Base-by-base conservation (phyloP, 2,329 filamentous ascomycete genomes). In the Talaromyces atroroseus region DNA sequence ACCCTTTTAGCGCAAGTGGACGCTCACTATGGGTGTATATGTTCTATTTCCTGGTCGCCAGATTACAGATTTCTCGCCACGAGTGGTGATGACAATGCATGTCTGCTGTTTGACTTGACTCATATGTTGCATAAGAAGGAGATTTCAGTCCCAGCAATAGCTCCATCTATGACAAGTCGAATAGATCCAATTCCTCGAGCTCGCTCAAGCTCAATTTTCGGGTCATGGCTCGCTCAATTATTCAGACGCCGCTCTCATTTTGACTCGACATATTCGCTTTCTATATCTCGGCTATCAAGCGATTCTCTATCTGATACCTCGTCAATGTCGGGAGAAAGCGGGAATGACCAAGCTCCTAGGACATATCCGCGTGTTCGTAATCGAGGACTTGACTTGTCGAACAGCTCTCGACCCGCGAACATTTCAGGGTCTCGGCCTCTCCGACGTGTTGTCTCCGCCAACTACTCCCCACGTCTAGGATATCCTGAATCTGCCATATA, bases 21-120 rank as follows among this genome's bases (percentile, higher is more conserved):
- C 32, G 83, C 90, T 7, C 92, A 97, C 68, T 83, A 80, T 1
- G 91, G 96, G 71, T 92, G 97, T 67, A 87, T 99, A 54, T 99
- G 94, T 66, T 92, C 92, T 1, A 77, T 99, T n/a, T 82, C 89
- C 2, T 97, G 92, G 90, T 92, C 90, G 3, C 76, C 78, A 2
- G 84, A 89, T 64, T 90, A 90, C 3, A 79, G 80, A 2, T 80
- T 85, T 36, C 92, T 99, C 68, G 90, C 90, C 14, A 91, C 89
- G 4, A 92, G 94, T 6, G 90, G 89, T 23, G 97, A 99, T 67
- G 94, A 99, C 75, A 96, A 97, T 66, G 73, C 85, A 2, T 95
- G 92, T 66, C 88, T 86, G 63, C 78, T 97, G 1, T 96, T 95
- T 69, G 83, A 92, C 53, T 81, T 82, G 2, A 78, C 81, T 49